These are phyloP conservation scores for Naematelia aurantialba DNA, from an alignment of 768 basidiomycete genomes.

Conservation along the genomic window DNA sequence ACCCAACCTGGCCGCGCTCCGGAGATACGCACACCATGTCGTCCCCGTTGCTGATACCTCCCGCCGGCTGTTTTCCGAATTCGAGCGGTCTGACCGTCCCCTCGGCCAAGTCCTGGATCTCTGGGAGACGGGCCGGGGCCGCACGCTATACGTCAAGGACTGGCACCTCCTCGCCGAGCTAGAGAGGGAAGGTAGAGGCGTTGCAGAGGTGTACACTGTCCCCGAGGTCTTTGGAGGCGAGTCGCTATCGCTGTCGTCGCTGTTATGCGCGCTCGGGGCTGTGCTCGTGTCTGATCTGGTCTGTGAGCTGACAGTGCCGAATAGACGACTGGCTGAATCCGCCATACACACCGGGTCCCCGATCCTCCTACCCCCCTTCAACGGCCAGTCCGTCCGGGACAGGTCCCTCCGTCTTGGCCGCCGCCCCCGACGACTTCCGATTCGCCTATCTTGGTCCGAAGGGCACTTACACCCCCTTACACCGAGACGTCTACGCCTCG, in stretches of 20 bases:
- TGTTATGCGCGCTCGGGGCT: too few species aligned
- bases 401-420: background rate
- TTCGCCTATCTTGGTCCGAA: conserved; percentile 48
- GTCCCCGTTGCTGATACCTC: conserved; percentile 43
- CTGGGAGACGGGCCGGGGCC: conserved; percentile 33
- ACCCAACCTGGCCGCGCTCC: conserved; percentile 25
- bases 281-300: background rate
- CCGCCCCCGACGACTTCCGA: conserved; percentile 33
- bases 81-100: conserved; percentile 37
- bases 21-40: conserved; percentile 35
- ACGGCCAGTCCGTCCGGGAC: background rate
- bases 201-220: conserved; percentile 41
- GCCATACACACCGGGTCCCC: conserved; percentile 16
- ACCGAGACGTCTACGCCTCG: conserved; percentile 49
- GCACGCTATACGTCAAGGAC: conserved; percentile 48
- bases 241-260: conserved; percentile 5
- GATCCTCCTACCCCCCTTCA: background rate
- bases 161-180: conserved; percentile 47
- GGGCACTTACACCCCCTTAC: conserved; percentile 47
- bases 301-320: conserved; percentile 5
- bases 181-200: conserved; percentile 31
- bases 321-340: conserved; percentile 47
- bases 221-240: conserved; percentile 43
- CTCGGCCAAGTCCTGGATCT: conserved; percentile 42
- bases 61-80: conserved; percentile 42